Conservation (phyloP, 495 filamentous ascomycete species). For the Cercophora scortea region DNA sequence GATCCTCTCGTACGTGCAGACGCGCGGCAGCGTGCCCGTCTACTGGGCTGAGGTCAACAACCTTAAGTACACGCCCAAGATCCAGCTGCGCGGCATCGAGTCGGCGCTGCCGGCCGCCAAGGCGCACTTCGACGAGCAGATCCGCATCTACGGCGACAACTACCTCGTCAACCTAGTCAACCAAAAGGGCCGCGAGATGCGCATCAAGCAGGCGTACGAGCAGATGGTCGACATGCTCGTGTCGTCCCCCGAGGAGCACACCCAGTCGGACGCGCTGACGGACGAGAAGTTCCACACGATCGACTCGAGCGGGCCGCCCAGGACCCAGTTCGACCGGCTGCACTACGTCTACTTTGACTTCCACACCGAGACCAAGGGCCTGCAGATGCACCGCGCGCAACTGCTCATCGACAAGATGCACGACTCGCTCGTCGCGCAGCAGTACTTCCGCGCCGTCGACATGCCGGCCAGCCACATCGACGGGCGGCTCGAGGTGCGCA, state of each 20-base stretch:
- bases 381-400: slow-evolving; percentile 88
- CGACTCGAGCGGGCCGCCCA: slow-evolving; percentile 50
- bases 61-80: slow-evolving; percentile 77
- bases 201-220: slow-evolving; percentile 87
- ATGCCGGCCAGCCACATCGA: slow-evolving; percentile 58
- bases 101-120: slow-evolving; percentile 71
- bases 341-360: slow-evolving; percentile 99
- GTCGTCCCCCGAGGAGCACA: slow-evolving; percentile 56
- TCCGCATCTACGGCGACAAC: slow-evolving; percentile 87
- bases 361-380: slow-evolving; percentile 90
- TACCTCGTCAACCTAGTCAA: slow-evolving; percentile 96
- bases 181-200: slow-evolving; percentile 80
- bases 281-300: slow-evolving; percentile 75
- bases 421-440: slow-evolving; percentile 61
- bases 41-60: slow-evolving; percentile 95
- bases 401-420: slow-evolving; percentile 73
- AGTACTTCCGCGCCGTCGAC: slow-evolving; percentile 89
- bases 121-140: slow-evolving; percentile 87
- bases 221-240: slow-evolving; percentile 70
- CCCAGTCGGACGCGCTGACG: slow-evolving; percentile 46
- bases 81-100: slow-evolving; percentile 80
- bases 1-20: slow-evolving; percentile 89
- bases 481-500: slow-evolving; percentile 68
- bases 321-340: slow-evolving; percentile 64
- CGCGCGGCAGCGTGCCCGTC: slow-evolving; percentile 85